These are phyloP conservation scores for Rhizopus arrhizus DNA, from an alignment of 371 early-diverging fungal genomes.

Conservation along the genomic window DNA sequence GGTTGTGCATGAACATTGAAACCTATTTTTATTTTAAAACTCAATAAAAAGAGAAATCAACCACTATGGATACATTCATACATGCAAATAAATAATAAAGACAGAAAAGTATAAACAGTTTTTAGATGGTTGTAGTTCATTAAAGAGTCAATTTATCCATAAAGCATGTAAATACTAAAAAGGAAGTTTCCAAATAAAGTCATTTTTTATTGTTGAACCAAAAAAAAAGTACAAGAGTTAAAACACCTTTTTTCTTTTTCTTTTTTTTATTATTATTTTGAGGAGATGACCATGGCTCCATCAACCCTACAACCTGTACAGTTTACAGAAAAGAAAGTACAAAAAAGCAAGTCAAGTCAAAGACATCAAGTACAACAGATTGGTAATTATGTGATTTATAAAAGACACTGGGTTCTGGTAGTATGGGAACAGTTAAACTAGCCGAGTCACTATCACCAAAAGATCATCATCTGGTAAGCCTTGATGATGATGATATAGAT, in stretches of 20 bases:
- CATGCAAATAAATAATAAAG: no score
- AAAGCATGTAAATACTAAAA: no score
- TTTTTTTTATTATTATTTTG: background rate
- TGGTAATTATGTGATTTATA: conserved; percentile 45
- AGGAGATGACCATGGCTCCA: conserved; percentile 2
- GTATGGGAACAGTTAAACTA: conserved; percentile 97
- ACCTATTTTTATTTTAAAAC: no score
- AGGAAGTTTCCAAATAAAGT: no score
- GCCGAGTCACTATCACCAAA: conserved; percentile 60
- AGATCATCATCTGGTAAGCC: conserved; percentile 37
- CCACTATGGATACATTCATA: no score
- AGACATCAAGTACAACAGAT: conserved; percentile 30
- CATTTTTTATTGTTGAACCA: no score
- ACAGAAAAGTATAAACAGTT: no score
- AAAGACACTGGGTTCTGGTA: conserved; percentile 95
- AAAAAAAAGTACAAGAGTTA: no score
- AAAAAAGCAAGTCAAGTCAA: background rate
- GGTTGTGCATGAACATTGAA: no score
- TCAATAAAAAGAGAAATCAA: no score
- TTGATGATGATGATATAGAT: background rate
- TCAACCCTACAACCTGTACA: background rate
- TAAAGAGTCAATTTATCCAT: no score
- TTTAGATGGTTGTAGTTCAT: no score
- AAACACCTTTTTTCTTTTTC: background rate
- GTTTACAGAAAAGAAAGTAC: background rate